Conservation (phyloP, 2,329 filamentous ascomycete species). For the Cytospora mali region DNA sequence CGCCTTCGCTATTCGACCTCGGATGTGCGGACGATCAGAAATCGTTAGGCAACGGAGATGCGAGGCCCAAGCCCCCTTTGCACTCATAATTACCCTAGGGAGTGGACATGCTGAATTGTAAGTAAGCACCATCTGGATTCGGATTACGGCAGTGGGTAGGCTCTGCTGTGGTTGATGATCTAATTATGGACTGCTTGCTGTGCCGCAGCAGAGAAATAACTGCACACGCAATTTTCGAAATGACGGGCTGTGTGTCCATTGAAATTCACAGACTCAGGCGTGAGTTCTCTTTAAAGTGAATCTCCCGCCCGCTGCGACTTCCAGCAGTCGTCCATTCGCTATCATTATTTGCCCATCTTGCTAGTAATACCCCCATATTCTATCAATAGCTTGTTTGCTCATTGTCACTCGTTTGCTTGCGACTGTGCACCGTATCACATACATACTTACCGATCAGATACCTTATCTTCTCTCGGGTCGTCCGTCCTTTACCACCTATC, state of each 20-base stretch:
- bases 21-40: background rate
- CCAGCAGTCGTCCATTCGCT: background rate
- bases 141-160: no score
- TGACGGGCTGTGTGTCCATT: background rate
- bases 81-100: no score
- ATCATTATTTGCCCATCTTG: background rate
- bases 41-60: background rate
- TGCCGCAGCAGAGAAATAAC: background rate
- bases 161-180: no score
- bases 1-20: background rate
- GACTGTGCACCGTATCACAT: conserved; percentile 1
- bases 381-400: conserved; percentile 8
- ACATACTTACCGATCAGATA: no score
- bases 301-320: background rate
- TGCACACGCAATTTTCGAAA: background rate
- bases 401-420: background rate
- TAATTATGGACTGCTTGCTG: background rate
- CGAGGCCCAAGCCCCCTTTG: no score
- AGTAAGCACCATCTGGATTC: no score
- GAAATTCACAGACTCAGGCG: background rate
- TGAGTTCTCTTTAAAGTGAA: conserved; percentile 9
- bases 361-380: conserved; percentile 17
- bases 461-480: background rate
- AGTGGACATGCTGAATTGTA: no score
- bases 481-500: background rate